These are phyloP conservation scores for Aspergillus heteromorphus DNA, from an alignment of 495 filamentous ascomycete species.

Conservation along the genomic window DNA sequence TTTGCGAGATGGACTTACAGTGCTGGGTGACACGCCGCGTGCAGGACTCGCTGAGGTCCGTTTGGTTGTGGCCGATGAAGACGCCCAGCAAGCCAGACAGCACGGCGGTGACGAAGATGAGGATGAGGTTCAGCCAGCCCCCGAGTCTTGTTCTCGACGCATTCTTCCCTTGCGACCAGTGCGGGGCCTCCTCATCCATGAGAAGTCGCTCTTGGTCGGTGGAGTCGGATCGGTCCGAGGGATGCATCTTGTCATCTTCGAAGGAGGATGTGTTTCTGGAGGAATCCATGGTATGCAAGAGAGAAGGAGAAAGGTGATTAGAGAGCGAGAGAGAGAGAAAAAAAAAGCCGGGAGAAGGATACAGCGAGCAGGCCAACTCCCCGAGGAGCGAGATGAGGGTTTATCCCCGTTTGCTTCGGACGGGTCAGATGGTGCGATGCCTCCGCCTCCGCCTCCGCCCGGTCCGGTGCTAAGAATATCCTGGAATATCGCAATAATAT, in stretches of 20 bases:
- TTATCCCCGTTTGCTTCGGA: not conserved
- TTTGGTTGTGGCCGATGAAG: conserved; percentile 4
- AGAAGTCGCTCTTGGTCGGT: conserved; percentile 5
- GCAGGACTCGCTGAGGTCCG: conserved; percentile 7
- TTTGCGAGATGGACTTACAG: not conserved
- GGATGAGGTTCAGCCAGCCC: not conserved
- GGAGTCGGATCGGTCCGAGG: not conserved
- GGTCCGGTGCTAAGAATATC: not conserved
- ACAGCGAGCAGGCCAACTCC: not conserved
- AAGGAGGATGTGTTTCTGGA: not conserved
- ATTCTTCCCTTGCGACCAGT: conserved; percentile 1
- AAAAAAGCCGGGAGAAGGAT: not conserved
- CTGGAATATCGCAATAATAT: too few species aligned
- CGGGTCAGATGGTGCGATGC: not conserved
- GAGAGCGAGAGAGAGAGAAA: too few species aligned
- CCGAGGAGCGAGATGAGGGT: not conserved
- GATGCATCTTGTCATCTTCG: conserved; percentile 6
- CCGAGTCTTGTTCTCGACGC: not conserved
- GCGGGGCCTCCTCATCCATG: not conserved
- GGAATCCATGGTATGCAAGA: not conserved
- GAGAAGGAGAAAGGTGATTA: too few species aligned
- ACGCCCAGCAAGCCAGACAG: conserved; percentile 6
- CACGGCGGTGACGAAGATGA: not conserved
- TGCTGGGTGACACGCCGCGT: conserved; percentile 9
- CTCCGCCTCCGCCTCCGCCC: not conserved